Percentiles rank a stretch among this genome's conserved stretches.
Conservation (phyloP, 176 grass and related monocot species). For the Rhynchospora breviuscula region DNA sequence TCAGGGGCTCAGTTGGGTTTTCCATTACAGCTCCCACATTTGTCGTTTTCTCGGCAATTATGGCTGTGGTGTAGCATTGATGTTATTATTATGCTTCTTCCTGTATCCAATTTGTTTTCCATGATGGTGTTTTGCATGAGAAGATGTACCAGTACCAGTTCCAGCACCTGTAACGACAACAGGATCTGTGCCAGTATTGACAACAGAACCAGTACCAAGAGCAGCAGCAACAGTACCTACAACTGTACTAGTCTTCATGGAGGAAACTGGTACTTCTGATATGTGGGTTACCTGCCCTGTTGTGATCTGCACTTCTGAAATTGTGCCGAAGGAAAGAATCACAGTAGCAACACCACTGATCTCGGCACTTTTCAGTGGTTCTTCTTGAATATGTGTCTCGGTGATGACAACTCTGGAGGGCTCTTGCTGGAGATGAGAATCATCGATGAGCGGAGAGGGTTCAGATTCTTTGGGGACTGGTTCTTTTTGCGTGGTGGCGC, state of each 20-base stretch:
- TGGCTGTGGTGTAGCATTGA: conserved; percentile 33
- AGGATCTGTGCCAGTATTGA: neutral
- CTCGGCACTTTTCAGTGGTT: conserved; percentile 7
- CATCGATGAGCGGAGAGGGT: neutral
- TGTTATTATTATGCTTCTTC: conserved; percentile 45
- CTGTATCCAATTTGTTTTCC: conserved; percentile 48
- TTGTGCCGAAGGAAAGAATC: conserved; percentile 20
- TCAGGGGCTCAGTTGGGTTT: neutral
- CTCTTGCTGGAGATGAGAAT: conserved; percentile 10
- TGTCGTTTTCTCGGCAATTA: conserved; percentile 36
- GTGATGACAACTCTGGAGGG: neutral
- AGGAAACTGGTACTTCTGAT: conserved; percentile 2
- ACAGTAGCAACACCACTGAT: conserved; percentile 1
- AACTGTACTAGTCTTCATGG: neutral
- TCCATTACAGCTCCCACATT: conserved; percentile 21
- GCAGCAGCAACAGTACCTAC: neutral
- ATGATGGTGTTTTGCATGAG: conserved; percentile 19
- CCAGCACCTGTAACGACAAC: neutral
- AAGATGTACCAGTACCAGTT: conserved; percentile 3
- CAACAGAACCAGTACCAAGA: neutral
- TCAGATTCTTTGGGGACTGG: conserved; percentile 3
- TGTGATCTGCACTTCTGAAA: conserved; percentile 24
- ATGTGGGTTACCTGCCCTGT: conserved; percentile 12
- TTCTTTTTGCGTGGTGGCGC: conserved; percentile 28
- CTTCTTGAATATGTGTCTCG: neutral